Evolutionary conservation across 139 green algal species (phyloP).

Genomic region (Parachlorella kessleri): DNA sequence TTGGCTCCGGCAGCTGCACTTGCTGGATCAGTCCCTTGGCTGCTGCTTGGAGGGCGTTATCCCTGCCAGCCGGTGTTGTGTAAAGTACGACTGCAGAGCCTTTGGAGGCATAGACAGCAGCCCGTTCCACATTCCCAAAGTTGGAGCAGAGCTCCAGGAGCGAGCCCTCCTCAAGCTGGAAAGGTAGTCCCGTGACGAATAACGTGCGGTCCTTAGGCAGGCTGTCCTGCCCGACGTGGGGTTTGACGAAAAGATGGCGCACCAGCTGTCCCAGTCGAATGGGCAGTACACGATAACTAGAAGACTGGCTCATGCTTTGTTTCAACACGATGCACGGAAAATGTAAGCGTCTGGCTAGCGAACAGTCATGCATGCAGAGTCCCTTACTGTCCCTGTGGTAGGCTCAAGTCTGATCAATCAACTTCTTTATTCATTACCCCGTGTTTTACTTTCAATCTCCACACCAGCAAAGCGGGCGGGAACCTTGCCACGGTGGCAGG

Average conservation of each 20-base stretch:
- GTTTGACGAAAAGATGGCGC: constrained; percentile 37
- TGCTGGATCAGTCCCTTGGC: constrained; percentile 15
- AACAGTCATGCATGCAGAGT: no score
- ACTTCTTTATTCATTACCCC: no score
- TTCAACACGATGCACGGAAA: no score
- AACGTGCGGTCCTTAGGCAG: constrained; percentile 33
- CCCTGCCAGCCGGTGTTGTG: constrained; percentile 2
- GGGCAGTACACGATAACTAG: no score
- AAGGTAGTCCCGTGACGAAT: constrained; percentile 63
- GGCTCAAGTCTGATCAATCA: no score
- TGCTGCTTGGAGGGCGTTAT: constrained; percentile 27
- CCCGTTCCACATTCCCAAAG: constrained; percentile 64
- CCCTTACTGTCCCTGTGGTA: no score
- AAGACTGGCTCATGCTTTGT: no score
- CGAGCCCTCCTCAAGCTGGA: constrained; percentile 30
- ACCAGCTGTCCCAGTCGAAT: no score
- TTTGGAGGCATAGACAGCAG: constrained; percentile 60
- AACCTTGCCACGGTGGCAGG: no score
- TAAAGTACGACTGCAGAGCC: constrained; percentile 66
- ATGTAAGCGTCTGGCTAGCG: no score
- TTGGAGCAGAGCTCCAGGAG: constrained; percentile 51
- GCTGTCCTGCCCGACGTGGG: constrained; percentile 5
- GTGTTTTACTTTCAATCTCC: no score
- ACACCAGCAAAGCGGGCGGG: no score
- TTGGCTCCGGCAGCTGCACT: constrained; percentile 24